A percentile compares a stretch with the other conserved stretches of the same genome.
These are phyloP conservation scores for Dothistroma pini DNA, from an alignment of 2,329 filamentous ascomycete species.

Conservation along the genomic window DNA sequence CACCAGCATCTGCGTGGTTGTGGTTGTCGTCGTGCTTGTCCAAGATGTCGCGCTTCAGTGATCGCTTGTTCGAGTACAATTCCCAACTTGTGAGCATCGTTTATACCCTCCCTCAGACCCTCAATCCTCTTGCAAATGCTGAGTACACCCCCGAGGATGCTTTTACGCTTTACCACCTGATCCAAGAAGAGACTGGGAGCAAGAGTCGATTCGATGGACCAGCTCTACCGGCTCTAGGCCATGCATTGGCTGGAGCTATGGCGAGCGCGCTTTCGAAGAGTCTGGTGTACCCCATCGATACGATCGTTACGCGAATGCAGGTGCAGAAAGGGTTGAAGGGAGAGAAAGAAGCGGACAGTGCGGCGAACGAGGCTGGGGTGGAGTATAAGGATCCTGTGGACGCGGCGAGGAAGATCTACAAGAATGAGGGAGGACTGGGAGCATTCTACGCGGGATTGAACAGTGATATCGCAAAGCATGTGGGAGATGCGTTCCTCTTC, in stretches of 20 bases:
- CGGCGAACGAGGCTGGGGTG: slow-evolving; percentile 33
- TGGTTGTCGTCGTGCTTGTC: slow-evolving; percentile 4
- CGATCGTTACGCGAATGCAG: slow-evolving; percentile 78
- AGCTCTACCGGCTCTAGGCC: slow-evolving; percentile 69
- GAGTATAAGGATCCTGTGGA: slow-evolving; percentile 66
- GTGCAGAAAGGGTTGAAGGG: slow-evolving; percentile 62
- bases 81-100: slow-evolving; percentile 25
- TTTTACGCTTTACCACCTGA: slow-evolving; percentile 31
- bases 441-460: slow-evolving; percentile 60
- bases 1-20: background rate
- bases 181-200: slow-evolving; percentile 17
- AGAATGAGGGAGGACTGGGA: slow-evolving; percentile 62
- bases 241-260: slow-evolving; percentile 74
- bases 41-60: slow-evolving; percentile 19
- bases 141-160: slow-evolving; percentile 28
- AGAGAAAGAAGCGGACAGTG: slow-evolving; percentile 32
- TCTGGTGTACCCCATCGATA: slow-evolving; percentile 73
- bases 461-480: slow-evolving; percentile 45
- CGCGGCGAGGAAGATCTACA: slow-evolving; percentile 67
- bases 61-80: slow-evolving; percentile 23
- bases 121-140: slow-evolving; percentile 17
- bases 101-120: slow-evolving; percentile 7
- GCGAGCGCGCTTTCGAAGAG: slow-evolving; percentile 78
- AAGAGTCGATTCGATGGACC: slow-evolving; percentile 31
- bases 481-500: slow-evolving; percentile 75